Evolutionary conservation across 2,329 filamentous ascomycete genomes (phyloP), one percentile per base, ranked within the genome.

Genomic region (Pseudogymnoascus sp.): DNA sequence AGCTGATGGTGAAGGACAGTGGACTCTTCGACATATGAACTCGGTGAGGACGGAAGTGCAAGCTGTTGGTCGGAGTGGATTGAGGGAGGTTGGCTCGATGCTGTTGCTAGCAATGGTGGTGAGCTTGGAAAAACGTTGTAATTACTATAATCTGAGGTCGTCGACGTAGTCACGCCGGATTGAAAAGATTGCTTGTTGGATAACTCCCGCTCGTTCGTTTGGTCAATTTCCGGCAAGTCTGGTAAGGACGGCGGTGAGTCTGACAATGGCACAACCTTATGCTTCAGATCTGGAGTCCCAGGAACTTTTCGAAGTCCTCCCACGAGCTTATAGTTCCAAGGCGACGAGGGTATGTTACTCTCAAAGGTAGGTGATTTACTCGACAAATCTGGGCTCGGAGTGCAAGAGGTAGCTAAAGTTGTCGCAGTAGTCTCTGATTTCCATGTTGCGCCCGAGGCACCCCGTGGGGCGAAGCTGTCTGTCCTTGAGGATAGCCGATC

Each of bases 241-340:
- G 40, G 21, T 38, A 40, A 40, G 40, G 53, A 44, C 31, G 31
- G 31, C 34, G 53, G 50, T 40, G 44, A 31, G 23, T 63, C 63
- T 63, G 61, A 34, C 14, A 14, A 34, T 56, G 37, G 16, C 11
- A 31, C 21, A 42, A 18, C 38, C 63, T 69, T 72, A 42, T 70
- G 67, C 66, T 73, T 73, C 42, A 68, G 65, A 62, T 74, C 70
- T 67, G 72, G 72, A 64, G 70, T 74, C 63, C 70, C 71, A 40
- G 72, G 70, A 31, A 74, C 73, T 65, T 74, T 73, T 37, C 73
- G 70, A 62, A 74, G 67, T 61, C 73, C 72, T 59, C 73, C 73
- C 12, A 72, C 69, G 38, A 74, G 67, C 56, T 70, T 64, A 66
- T 72, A 74, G 61, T 73, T 71, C 68, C 69, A 71, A 56, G 72